Evolutionary conservation across 768 basidiomycete genomes (phyloP).

Genomic region (Trametes coccinea): DNA sequence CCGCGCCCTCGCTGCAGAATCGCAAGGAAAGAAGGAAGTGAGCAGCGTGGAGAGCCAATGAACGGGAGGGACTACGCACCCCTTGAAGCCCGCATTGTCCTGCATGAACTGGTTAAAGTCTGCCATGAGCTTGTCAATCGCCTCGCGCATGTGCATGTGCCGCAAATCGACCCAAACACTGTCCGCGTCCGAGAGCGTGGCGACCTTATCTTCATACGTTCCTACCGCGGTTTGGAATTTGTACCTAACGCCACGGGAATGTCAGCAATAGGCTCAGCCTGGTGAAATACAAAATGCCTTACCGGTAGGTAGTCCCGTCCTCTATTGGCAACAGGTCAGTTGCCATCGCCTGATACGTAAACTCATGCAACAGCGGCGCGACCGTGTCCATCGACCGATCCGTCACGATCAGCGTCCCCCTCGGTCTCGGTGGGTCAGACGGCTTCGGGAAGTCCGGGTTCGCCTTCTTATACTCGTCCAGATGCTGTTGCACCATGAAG

Average conservation of each 20-base stretch:
- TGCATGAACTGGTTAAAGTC: conserved; percentile 94
- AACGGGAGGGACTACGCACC: conserved; percentile 46
- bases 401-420: conserved; percentile 84
- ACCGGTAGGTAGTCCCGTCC: conserved; percentile 86
- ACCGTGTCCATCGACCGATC: conserved; percentile 95
- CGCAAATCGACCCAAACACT: conserved; percentile 89
- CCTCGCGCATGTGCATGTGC: conserved; percentile 99
- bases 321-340: conserved; percentile 91
- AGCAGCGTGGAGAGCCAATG: not conserved
- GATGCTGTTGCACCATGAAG: conserved; percentile 74
- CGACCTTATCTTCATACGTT: conserved; percentile 84
- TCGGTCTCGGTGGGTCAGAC: conserved; percentile 54
- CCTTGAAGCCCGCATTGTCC: conserved; percentile 94
- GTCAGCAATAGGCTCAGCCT: not conserved
- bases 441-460: conserved; percentile 86
- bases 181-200: conserved; percentile 83
- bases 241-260: conserved; percentile 53
- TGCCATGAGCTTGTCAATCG: conserved; percentile 94
- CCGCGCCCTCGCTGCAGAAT: conserved; percentile 64
- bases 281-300: conserved; percentile 34
- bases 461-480: conserved; percentile 84
- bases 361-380: conserved; percentile 92
- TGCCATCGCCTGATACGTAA: conserved; percentile 99
- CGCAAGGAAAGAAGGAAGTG: not conserved
- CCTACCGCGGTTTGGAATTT: conserved; percentile 91